phyloP scores from a whole-genome alignment of 495 filamentous ascomycete species.

The Letharia columbiana region DNA sequence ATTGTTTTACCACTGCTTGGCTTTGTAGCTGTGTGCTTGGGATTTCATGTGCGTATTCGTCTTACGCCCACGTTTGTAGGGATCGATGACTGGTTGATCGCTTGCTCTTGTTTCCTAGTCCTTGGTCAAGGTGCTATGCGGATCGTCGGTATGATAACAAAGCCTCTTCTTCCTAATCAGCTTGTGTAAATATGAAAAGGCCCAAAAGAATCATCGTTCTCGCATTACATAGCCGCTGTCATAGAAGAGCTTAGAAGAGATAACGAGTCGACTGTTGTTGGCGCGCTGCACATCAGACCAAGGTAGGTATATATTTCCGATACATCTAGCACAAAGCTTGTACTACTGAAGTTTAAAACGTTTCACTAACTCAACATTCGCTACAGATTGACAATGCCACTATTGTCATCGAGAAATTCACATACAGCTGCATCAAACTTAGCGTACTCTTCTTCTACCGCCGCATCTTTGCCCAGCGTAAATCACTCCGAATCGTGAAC shows the following conservation, averaged over 20 bases:
- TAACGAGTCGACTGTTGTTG: not conserved
- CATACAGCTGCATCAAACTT: conserved; percentile 11
- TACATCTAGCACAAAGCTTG: not conserved
- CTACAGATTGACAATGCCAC: not conserved
- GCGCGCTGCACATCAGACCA: not conserved
- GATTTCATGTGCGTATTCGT: conserved; percentile 14
- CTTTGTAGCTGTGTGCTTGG: conserved; percentile 9
- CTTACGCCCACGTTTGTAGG: conserved; percentile 9
- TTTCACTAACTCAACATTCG: not conserved
- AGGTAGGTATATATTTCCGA: not conserved
- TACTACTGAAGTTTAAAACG: too few relatives aligned
- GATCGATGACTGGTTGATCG: conserved; percentile 17
- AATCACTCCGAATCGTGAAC: conserved; percentile 1
- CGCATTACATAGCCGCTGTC: not conserved
- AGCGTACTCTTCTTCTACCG: conserved; percentile 19
- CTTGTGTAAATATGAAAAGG: not conserved
- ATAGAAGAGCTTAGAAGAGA: not conserved
- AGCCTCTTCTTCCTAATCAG: not conserved
- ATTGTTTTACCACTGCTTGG: conserved; percentile 10
- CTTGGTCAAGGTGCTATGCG: conserved; percentile 1
- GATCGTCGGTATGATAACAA: not conserved
- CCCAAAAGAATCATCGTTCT: not conserved
- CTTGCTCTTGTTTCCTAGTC: not conserved
- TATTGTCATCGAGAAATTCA: conserved; percentile 8
- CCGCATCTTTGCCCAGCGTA: conserved; percentile 2